phyloP scores from a whole-genome alignment of 1,139 yeast species.

The Blastobotrys serpentis region DNA sequence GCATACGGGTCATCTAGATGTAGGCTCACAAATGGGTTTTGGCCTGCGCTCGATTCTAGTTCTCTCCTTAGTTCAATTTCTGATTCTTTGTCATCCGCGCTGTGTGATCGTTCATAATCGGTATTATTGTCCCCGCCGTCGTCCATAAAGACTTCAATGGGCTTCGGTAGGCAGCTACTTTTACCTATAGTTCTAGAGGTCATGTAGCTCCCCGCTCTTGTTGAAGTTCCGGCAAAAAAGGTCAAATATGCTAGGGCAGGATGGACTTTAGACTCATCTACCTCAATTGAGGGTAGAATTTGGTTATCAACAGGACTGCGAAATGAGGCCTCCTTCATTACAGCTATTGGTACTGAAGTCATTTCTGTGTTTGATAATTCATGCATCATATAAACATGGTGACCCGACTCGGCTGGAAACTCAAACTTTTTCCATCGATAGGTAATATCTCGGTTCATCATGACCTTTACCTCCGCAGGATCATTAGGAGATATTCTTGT shows the following conservation, averaged over 20 bases:
- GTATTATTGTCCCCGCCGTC: background rate
- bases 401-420: constrained; percentile 18
- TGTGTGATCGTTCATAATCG: background rate
- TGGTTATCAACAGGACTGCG: constrained; percentile 24
- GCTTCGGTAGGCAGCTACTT: constrained; percentile 10
- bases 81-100: constrained; percentile 5
- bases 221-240: constrained; percentile 23
- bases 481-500: constrained; percentile 3
- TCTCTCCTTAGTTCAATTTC: constrained; percentile 4
- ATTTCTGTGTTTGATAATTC: constrained; percentile 1
- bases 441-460: background rate
- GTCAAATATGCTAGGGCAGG: constrained; percentile 29
- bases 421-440: constrained; percentile 24
- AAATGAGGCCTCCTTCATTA: constrained; percentile 23
- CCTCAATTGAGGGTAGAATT: constrained; percentile 27
- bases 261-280: constrained; percentile 27
- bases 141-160: background rate
- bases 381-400: constrained; percentile 25
- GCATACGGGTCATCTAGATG: background rate
- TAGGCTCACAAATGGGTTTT: background rate
- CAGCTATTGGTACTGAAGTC: constrained; percentile 25
- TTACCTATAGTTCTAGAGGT: constrained; percentile 1
- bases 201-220: constrained; percentile 6
- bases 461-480: constrained; percentile 2
- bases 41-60: background rate